These are phyloP conservation scores for Erodium chrysanthum DNA, from an alignment of 441 rosid species.

Conservation along the genomic window DNA sequence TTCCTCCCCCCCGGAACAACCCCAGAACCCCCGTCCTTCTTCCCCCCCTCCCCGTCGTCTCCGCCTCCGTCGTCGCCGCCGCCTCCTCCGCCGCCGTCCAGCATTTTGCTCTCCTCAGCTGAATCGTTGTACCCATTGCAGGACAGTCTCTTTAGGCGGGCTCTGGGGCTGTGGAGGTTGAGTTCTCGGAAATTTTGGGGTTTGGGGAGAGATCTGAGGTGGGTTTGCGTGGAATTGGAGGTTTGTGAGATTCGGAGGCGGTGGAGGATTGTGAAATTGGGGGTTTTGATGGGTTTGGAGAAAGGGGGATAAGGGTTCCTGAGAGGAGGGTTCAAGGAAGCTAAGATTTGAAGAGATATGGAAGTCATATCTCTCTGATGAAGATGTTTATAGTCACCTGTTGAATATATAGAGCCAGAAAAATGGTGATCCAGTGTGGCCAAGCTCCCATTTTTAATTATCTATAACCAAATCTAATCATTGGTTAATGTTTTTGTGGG, in stretches of 20 bases:
- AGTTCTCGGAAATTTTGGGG: neutral
- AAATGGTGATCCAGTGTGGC: conserved; percentile 1
- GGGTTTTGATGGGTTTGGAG: neutral
- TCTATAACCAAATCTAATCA: neutral
- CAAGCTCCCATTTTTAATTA: neutral
- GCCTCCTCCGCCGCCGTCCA: conserved; percentile 28
- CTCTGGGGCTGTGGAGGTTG: neutral
- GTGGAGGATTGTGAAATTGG: neutral
- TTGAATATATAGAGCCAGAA: neutral
- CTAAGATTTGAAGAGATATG: neutral
- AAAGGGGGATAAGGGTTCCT: neutral
- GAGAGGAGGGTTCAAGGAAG: neutral
- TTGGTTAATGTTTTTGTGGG: neutral
- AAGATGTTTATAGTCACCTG: neutral
- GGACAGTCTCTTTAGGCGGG: neutral
- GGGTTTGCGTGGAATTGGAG: neutral
- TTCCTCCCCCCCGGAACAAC: conserved; percentile 63
- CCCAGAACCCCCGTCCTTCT: conserved; percentile 24
- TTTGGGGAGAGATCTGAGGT: neutral
- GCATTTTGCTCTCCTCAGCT: conserved; percentile 12
- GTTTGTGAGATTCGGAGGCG: neutral
- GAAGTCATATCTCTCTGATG: neutral
- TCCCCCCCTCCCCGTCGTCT: conserved; percentile 34
- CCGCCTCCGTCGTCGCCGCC: conserved; percentile 20
- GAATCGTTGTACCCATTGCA: neutral